These are phyloP conservation scores for Jamesozyma hellenica DNA, from an alignment of 805 yeast genomes.

Conservation along the genomic window DNA sequence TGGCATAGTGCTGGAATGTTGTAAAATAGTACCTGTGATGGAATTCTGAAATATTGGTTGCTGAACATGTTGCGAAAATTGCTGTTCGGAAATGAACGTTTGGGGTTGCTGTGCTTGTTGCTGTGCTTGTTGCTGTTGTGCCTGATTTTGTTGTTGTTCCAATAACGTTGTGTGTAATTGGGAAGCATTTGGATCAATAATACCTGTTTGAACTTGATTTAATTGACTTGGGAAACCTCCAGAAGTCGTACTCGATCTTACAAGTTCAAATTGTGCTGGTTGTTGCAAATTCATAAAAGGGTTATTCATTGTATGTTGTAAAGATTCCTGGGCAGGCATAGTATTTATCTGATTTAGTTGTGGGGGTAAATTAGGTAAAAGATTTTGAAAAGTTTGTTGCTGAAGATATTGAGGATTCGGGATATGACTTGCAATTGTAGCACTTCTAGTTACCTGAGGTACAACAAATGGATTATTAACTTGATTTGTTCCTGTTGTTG, in stretches of 20 bases:
- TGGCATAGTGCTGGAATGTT: not conserved
- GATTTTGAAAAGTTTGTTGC: slow-evolving; percentile 13
- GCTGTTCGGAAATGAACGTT: not conserved
- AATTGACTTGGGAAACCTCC: not conserved
- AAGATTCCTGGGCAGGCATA: slow-evolving; percentile 12
- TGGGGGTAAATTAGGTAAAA: not conserved
- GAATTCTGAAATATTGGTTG: not conserved
- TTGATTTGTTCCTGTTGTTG: slow-evolving; percentile 21
- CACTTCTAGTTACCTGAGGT: not conserved
- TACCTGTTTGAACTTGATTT: not conserved
- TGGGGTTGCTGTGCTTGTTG: not conserved
- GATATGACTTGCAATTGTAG: not conserved
- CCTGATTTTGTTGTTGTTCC: not conserved
- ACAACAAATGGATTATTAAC: slow-evolving; percentile 26
- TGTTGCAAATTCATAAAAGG: slow-evolving; percentile 9
- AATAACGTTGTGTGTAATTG: slow-evolving; percentile 3
- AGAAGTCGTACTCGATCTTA: slow-evolving; percentile 1
- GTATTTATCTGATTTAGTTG: slow-evolving; percentile 13
- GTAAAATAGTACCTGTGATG: not conserved
- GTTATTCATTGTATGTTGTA: slow-evolving; percentile 11
- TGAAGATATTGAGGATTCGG: slow-evolving; percentile 1
- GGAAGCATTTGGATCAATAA: not conserved
- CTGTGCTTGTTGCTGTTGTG: not conserved
- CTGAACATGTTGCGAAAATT: not conserved
- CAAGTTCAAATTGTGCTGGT: slow-evolving; percentile 11